phyloP scores from a whole-genome alignment of 768 basidiomycete species.

The Tulasnella sp. region DNA sequence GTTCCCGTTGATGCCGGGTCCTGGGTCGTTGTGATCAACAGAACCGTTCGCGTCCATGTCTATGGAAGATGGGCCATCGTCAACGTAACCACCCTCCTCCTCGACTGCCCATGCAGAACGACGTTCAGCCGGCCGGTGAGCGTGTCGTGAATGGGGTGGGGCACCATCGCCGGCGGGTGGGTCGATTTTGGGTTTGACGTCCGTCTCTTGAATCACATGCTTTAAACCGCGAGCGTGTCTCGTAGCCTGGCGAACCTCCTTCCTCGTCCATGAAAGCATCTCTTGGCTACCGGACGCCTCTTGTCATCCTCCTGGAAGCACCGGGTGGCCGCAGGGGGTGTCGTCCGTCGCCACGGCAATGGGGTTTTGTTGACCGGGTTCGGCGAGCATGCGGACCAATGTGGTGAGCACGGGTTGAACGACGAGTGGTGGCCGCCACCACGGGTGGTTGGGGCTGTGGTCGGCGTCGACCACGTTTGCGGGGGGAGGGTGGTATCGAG shows the following conservation, averaged over 20 bases:
- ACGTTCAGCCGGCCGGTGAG: conserved; percentile 6
- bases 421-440: conserved; percentile 5
- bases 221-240: conserved; percentile 3
- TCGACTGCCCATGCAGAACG: not conserved
- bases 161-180: not conserved
- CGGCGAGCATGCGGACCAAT: conserved; percentile 1
- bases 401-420: conserved; percentile 1
- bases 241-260: not conserved
- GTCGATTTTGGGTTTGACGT: conserved; percentile 1
- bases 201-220: not conserved
- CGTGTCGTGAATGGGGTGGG: not conserved
- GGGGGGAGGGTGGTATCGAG: not conserved
- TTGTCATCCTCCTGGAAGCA: not conserved
- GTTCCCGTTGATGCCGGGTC: conserved; percentile 11
- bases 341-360: conserved; percentile 10
- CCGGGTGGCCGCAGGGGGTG: conserved; percentile 4
- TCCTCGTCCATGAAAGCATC: conserved; percentile 17
- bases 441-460: not conserved
- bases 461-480: not conserved
- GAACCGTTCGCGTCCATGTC: conserved; percentile 14
- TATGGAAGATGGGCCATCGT: not conserved
- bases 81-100: conserved; percentile 14
- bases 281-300: not conserved
- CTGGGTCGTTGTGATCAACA: conserved; percentile 8
- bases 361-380: not conserved